These are phyloP conservation scores for Teratosphaeriaceae sp. DNA, from an alignment of 2,329 filamentous ascomycete genomes.

Conservation along the genomic window DNA sequence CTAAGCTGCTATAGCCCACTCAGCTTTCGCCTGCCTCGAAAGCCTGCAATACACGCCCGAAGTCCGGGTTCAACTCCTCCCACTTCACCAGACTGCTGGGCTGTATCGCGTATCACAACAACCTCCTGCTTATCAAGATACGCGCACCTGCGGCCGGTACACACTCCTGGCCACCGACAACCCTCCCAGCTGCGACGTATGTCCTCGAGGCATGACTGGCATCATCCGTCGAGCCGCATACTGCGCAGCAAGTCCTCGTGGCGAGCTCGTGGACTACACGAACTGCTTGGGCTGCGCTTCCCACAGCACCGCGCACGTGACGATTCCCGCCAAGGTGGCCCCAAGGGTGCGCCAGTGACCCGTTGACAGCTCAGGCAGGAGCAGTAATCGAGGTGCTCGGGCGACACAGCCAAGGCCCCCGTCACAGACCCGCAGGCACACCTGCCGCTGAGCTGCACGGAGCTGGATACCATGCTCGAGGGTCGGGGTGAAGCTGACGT, in stretches of 20 bases:
- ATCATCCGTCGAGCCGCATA: conserved; percentile 14
- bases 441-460: conserved; percentile 3
- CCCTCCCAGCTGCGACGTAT: conserved; percentile 13
- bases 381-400: conserved; percentile 16
- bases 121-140: conserved; percentile 11
- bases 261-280: conserved; percentile 10
- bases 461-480: background rate
- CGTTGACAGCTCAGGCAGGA: conserved; percentile 18
- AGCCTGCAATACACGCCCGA: background rate
- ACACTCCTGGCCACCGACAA: conserved; percentile 4
- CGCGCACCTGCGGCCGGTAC: conserved; percentile 10
- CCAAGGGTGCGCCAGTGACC: conserved; percentile 16
- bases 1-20: too few relatives aligned
- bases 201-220: conserved; percentile 15
- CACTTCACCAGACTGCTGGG: conserved; percentile 12
- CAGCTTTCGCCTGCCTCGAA: too few relatives aligned
- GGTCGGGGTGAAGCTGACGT: too few relatives aligned
- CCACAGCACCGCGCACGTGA: conserved; percentile 10
- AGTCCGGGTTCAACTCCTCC: conserved; percentile 13
- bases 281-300: conserved; percentile 4
- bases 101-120: conserved; percentile 13
- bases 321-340: conserved; percentile 14
- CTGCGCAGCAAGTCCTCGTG: conserved; percentile 9
- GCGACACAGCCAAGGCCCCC: conserved; percentile 9
- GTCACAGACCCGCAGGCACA: conserved; percentile 14